These are phyloP conservation scores for Calocybe gangraenosa DNA, from an alignment of 768 basidiomycete genomes.

Conservation along the genomic window DNA sequence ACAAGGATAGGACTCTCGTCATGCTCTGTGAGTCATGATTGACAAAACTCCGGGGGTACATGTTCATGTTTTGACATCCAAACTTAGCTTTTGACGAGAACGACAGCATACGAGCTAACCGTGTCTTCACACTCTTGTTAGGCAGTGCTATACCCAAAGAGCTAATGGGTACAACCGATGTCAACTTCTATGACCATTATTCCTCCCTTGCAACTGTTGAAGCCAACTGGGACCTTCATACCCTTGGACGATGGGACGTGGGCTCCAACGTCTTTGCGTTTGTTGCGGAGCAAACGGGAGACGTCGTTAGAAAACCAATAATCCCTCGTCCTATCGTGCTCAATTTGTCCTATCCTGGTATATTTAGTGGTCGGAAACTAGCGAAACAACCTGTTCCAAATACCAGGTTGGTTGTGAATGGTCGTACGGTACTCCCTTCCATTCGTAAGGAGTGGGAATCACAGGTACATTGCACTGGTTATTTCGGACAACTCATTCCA, in stretches of 20 bases:
- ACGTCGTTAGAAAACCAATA: slow-evolving; percentile 24
- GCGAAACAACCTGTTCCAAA: slow-evolving; percentile 21
- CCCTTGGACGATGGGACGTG: slow-evolving; percentile 42
- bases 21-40: slow-evolving; percentile 31
- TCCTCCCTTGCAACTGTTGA: slow-evolving; percentile 51
- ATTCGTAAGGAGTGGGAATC: slow-evolving; percentile 22
- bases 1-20: slow-evolving; percentile 50
- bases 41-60: too few species aligned
- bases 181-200: slow-evolving; percentile 59
- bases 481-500: slow-evolving; percentile 16
- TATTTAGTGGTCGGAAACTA: slow-evolving; percentile 16
- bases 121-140: slow-evolving; percentile 38
- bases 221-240: slow-evolving; percentile 59
- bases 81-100: slow-evolving; percentile 52
- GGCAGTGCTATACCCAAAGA: slow-evolving; percentile 38
- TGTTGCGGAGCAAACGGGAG: slow-evolving; percentile 43
- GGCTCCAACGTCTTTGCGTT: slow-evolving; percentile 48
- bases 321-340: slow-evolving; percentile 12
- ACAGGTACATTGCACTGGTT: slow-evolving; percentile 21
- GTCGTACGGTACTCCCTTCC: slow-evolving; percentile 19
- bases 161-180: slow-evolving; percentile 42
- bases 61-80: neutral
- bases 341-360: slow-evolving; percentile 24
- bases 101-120: slow-evolving; percentile 38
- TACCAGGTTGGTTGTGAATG: slow-evolving; percentile 21